Percentiles rank a stretch among this genome's conserved stretches.
Conservation (phyloP, 208 protist genomes). For the Leishmania guyanensis region DNA sequence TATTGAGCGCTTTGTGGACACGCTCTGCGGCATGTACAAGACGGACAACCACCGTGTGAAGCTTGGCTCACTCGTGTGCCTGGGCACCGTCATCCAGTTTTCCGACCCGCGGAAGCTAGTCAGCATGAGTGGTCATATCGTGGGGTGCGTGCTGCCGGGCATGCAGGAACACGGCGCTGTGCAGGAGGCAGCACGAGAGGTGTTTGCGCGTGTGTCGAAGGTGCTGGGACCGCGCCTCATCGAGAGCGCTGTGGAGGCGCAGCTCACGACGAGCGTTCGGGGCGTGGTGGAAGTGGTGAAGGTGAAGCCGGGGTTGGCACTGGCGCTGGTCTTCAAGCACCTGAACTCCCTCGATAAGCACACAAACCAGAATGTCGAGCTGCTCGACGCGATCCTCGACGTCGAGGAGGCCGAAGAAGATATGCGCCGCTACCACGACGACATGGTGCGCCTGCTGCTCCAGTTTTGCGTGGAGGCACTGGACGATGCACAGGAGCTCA, state of each 20-base stretch:
- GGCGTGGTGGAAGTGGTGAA: conserved; percentile 93
- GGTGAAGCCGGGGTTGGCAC: conserved; percentile 80
- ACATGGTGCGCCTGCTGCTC: conserved; percentile 62
- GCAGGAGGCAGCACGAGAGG: conserved; percentile 74
- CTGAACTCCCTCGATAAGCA: conserved; percentile 52
- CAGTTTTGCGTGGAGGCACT: conserved; percentile 67
- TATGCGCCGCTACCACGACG: conserved; percentile 60
- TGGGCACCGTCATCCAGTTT: conserved; percentile 72
- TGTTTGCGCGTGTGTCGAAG: conserved; percentile 83
- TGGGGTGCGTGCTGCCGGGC: conserved; percentile 85
- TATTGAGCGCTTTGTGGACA: conserved; percentile 81
- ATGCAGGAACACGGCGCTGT: conserved; percentile 89
- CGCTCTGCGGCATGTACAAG: conserved; percentile 77
- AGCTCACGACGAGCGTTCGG: conserved; percentile 81
- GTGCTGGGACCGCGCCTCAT: conserved; percentile 75
- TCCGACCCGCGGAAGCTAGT: conserved; percentile 75
- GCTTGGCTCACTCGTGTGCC: conserved; percentile 74
- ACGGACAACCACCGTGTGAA: conserved; percentile 53
- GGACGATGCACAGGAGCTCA: conserved; percentile 56
- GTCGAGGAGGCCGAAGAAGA: conserved; percentile 83
- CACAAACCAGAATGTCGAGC: conserved; percentile 66
- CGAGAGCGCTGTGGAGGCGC: conserved; percentile 83
- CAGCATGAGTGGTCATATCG: conserved; percentile 80
- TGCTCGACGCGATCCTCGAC: conserved; percentile 79
- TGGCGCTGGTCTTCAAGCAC: conserved; percentile 84